A percentile compares a stretch with the other conserved stretches of the same genome.
phyloP scores from a whole-genome alignment of 1,284 basidiomycete species.

The Marasmius tenuissimus region DNA sequence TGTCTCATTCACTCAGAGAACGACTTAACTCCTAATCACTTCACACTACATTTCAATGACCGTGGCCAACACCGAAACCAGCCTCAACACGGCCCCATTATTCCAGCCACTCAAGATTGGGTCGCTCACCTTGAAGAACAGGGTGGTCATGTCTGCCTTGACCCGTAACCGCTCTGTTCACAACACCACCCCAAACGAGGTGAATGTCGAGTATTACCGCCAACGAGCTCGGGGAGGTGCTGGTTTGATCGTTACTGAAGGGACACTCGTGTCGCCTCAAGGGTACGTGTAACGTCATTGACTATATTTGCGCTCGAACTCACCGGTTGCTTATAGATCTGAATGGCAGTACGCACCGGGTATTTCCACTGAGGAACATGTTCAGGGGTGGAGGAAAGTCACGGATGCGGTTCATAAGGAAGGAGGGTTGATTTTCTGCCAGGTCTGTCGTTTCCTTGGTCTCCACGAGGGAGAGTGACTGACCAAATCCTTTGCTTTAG shows the following conservation, averaged over 20 bases:
- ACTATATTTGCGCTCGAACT: conserved; percentile 15
- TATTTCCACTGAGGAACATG: conserved; percentile 36
- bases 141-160: conserved; percentile 31
- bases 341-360: conserved; percentile 41
- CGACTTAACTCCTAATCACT: no score
- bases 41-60: no score
- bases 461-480: not conserved
- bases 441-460: conserved; percentile 18
- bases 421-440: conserved; percentile 33
- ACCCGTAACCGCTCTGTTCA: conserved; percentile 33
- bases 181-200: conserved; percentile 25
- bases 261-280: conserved; percentile 36
- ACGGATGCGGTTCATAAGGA: conserved; percentile 35
- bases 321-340: conserved; percentile 20
- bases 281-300: conserved; percentile 27
- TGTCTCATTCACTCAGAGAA: no score
- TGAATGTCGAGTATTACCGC: conserved; percentile 44
- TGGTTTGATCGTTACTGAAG: conserved; percentile 47
- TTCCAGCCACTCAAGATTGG: conserved; percentile 6
- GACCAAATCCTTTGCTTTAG: not conserved
- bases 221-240: conserved; percentile 38
- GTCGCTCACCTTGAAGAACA: conserved; percentile 15
- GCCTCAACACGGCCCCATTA: not conserved
- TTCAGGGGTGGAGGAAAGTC: conserved; percentile 37
- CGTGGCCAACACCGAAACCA: no score